These are phyloP conservation scores for Eutrema salsugineum DNA, from an alignment of 441 rosid genomes.

Conservation along the genomic window DNA sequence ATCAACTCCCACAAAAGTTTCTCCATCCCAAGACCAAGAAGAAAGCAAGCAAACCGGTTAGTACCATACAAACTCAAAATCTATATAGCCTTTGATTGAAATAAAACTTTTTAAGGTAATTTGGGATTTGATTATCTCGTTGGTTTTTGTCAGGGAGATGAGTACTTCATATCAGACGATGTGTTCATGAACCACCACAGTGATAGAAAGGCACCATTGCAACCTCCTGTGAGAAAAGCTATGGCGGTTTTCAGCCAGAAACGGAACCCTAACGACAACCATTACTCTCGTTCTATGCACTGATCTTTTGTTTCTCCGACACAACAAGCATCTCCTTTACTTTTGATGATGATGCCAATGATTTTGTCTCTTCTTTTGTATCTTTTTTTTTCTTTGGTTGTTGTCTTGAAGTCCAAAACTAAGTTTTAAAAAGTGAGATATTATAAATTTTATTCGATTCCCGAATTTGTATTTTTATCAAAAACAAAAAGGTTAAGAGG, in stretches of 20 bases:
- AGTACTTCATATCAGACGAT: constrained; percentile 47
- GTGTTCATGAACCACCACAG: constrained; percentile 57
- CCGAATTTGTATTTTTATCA: background rate
- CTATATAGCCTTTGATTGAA: background rate
- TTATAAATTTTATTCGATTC: background rate
- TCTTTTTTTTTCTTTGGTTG: background rate
- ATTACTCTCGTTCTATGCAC: constrained; percentile 67
- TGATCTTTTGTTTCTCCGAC: background rate
- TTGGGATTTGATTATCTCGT: background rate
- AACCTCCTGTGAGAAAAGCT: constrained; percentile 85
- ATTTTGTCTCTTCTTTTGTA: background rate
- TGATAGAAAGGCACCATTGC: constrained; percentile 60
- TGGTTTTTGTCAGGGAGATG: constrained; percentile 52
- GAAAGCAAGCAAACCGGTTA: constrained; percentile 66
- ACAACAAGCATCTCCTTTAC: background rate
- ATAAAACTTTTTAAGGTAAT: background rate
- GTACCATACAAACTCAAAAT: background rate
- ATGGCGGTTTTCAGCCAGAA: constrained; percentile 77
- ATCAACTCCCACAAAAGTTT: constrained; percentile 86
- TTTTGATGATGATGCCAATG: background rate
- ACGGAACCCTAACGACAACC: constrained; percentile 97
- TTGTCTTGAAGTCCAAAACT: background rate
- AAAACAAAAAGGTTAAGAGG: too few relatives aligned
- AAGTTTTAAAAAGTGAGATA: background rate
- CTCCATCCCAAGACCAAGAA: constrained; percentile 82